Conservation (phyloP, 148 eudicot genomes). For the Fagopyrum homotropicum region DNA sequence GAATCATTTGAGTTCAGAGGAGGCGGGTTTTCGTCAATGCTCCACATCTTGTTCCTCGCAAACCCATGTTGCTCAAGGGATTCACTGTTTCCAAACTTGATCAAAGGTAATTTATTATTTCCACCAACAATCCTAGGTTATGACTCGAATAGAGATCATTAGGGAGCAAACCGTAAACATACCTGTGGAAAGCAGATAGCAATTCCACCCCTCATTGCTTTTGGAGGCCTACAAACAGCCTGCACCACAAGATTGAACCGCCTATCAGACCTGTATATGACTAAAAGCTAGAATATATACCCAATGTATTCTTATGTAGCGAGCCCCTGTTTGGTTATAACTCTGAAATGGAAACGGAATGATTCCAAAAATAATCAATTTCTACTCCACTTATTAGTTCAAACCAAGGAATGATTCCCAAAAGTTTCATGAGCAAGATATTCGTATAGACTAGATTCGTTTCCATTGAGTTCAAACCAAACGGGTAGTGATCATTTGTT, state of each 20-base stretch:
- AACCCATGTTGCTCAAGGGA: slow-evolving; percentile 86
- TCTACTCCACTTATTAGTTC: too few relatives aligned
- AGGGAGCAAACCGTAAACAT: slow-evolving; percentile 11
- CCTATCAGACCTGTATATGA: not conserved
- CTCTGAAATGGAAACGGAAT: too few relatives aligned
- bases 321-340: too few relatives aligned
- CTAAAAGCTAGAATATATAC: not conserved
- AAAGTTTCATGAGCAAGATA: too few relatives aligned
- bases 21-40: slow-evolving; percentile 67
- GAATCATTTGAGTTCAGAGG: slow-evolving; percentile 49
- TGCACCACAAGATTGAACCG: slow-evolving; percentile 15
- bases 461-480: too few relatives aligned
- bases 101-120: not conserved
- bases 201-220: slow-evolving; percentile 84
- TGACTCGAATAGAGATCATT: not conserved
- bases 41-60: slow-evolving; percentile 79
- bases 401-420: too few relatives aligned
- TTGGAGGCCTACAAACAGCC: slow-evolving; percentile 74
- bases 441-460: too few relatives aligned
- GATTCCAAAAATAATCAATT: too few relatives aligned
- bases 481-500: too few relatives aligned
- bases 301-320: not conserved
- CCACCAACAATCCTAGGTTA: slow-evolving; percentile 3
- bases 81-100: slow-evolving; percentile 76
- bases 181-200: slow-evolving; percentile 97